Conservation (phyloP, 805 yeast species). For the Saccharomyces mikatae region DNA sequence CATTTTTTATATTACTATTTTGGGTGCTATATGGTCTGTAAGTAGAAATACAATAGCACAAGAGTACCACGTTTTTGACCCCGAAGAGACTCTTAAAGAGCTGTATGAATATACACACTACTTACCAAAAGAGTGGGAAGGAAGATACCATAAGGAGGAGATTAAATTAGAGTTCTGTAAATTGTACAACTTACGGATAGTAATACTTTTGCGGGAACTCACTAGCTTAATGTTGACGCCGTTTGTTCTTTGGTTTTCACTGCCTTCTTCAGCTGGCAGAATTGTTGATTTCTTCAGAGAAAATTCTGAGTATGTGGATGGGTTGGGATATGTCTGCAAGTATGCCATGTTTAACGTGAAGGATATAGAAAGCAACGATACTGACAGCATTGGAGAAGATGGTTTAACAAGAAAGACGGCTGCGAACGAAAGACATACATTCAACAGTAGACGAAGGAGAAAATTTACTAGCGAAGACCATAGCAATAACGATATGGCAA, state of each 20-base stretch:
- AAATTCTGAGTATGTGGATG: constrained; percentile 83
- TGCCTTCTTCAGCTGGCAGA: constrained; percentile 63
- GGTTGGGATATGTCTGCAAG: constrained; percentile 87
- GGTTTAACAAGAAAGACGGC: constrained; percentile 5
- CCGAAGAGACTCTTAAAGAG: constrained; percentile 74
- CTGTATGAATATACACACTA: constrained; percentile 88
- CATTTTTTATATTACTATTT: constrained; percentile 76
- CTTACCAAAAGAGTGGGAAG: constrained; percentile 81
- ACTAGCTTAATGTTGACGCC: constrained; percentile 81
- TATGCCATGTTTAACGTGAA: constrained; percentile 78
- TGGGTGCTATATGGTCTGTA: constrained; percentile 84
- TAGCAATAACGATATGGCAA: constrained; percentile 28
- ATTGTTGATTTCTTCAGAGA: constrained; percentile 90
- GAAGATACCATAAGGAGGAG: constrained; percentile 70
- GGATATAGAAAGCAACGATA: constrained; percentile 43
- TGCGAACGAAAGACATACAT: neutral
- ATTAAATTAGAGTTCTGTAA: constrained; percentile 79
- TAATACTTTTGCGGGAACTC: constrained; percentile 67
- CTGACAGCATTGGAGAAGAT: constrained; percentile 11
- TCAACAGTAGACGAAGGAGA: constrained; percentile 8
- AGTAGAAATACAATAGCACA: constrained; percentile 62
- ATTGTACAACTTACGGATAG: constrained; percentile 64
- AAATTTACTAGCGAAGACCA: constrained; percentile 9
- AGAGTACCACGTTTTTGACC: constrained; percentile 74
- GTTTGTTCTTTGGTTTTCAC: constrained; percentile 75